These are phyloP conservation scores for Nakazawaea ernobii DNA, from an alignment of 805 yeast species.

Conservation along the genomic window DNA sequence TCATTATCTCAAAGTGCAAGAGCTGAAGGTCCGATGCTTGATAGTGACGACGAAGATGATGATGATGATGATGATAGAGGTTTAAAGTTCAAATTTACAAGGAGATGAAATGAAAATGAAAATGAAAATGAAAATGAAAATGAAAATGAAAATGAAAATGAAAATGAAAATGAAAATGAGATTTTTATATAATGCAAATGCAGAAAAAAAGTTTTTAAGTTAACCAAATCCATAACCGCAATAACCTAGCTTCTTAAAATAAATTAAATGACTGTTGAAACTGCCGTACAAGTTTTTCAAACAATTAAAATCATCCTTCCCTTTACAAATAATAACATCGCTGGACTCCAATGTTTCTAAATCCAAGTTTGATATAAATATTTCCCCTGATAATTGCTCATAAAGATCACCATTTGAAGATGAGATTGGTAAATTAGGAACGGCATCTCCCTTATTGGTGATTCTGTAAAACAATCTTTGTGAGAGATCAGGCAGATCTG, in stretches of 20 bases:
- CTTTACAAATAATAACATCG: conserved; percentile 13
- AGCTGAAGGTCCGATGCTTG: too few species aligned
- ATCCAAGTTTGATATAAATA: conserved; percentile 17
- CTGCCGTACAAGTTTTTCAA: conserved; percentile 9
- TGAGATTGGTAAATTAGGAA: conserved; percentile 15
- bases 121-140: not conserved
- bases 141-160: not conserved
- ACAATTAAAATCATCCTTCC: conserved; percentile 11
- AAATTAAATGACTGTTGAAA: conserved; percentile 13
- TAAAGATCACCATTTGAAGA: conserved; percentile 11
- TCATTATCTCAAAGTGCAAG: not conserved
- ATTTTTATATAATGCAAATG: not conserved
- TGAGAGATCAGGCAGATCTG: not conserved
- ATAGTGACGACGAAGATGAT: conserved; percentile 2
- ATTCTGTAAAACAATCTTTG: conserved; percentile 19
- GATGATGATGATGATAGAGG: conserved; percentile 24
- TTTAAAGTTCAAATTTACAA: conserved; percentile 23
- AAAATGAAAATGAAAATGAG: not conserved
- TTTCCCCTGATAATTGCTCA: conserved; percentile 18
- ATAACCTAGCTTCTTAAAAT: conserved; percentile 14
- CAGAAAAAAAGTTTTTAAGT: not conserved
- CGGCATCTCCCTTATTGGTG: conserved; percentile 24
- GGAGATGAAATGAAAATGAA: conserved; percentile 8
- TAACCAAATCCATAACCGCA: conserved; percentile 11
- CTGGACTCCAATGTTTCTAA: conserved; percentile 1